Conservation (phyloP, 306 rosid genomes). For the Erythrophleum fordii region DNA sequence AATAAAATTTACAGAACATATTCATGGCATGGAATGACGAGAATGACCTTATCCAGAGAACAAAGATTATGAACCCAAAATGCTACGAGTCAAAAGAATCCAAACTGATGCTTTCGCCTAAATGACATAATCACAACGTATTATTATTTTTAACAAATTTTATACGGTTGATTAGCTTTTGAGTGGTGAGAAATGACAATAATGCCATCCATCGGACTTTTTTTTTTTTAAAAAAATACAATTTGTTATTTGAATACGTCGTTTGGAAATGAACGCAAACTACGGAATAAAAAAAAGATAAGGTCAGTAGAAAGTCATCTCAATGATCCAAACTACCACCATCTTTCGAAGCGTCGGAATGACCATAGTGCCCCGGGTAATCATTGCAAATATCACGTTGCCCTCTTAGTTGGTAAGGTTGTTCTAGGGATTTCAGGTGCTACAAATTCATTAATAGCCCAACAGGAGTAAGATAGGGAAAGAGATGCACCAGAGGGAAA, state of each 20-base stretch:
- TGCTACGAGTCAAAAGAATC: not conserved
- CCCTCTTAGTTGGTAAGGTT: conserved; percentile 23
- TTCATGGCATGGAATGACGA: conserved; percentile 35
- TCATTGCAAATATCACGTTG: conserved; percentile 35
- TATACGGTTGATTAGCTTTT: not conserved
- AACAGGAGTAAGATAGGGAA: conserved; percentile 39
- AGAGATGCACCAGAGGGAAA: not conserved
- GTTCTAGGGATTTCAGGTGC: conserved; percentile 21
- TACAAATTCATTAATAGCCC: conserved; percentile 46
- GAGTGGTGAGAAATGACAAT: conserved; percentile 24
- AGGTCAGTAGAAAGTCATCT: conserved; percentile 86
- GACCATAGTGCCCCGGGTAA: conserved; percentile 52
- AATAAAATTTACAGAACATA: conserved; percentile 9
- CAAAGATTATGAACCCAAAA: not conserved
- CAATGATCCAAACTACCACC: conserved; percentile 73
- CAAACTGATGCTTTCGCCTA: conserved; percentile 11
- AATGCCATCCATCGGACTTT: conserved; percentile 38
- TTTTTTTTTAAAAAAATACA: not conserved
- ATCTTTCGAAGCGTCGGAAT: conserved; percentile 34
- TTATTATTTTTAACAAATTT: not conserved
- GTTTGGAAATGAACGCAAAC: conserved; percentile 64
- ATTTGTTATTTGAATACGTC: conserved; percentile 49
- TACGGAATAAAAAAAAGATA: conserved; percentile 81
- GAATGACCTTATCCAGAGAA: conserved; percentile 28
- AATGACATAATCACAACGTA: not conserved